Evolutionary conservation across 176 grass and related monocot genomes (phyloP).

Genomic region (Dactylis glomerata): DNA sequence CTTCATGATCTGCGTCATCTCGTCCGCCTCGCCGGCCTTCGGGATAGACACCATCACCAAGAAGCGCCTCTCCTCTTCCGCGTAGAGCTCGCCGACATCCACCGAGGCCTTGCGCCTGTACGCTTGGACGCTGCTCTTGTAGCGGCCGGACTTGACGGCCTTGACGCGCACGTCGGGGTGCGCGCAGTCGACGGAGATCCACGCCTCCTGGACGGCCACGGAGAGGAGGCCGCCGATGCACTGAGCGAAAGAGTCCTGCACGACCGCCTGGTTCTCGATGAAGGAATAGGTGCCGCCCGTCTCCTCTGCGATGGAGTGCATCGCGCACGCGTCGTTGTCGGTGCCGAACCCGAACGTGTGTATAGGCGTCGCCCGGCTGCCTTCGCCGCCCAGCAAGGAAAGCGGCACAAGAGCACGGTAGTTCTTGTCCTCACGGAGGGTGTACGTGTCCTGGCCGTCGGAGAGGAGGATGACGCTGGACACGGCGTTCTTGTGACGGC

Average conservation of each 20-base stretch:
- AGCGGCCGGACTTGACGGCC: constrained; percentile 55
- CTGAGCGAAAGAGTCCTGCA: constrained; percentile 70
- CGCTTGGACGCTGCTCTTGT: constrained; percentile 33
- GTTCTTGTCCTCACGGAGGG: not conserved
- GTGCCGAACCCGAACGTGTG: constrained; percentile 79
- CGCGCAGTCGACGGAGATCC: constrained; percentile 27
- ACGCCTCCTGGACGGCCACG: constrained; percentile 50
- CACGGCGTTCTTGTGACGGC: constrained; percentile 49
- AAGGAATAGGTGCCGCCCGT: constrained; percentile 81
- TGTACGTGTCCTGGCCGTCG: constrained; percentile 70
- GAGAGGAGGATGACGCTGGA: constrained; percentile 83
- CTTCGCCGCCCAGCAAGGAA: constrained; percentile 12
- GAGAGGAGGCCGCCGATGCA: constrained; percentile 68
- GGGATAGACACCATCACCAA: constrained; percentile 53
- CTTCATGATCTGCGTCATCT: constrained; percentile 30
- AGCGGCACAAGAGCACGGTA: constrained; percentile 57
- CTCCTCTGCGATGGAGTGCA: constrained; percentile 65
- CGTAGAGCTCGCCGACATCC: constrained; percentile 68
- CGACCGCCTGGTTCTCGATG: constrained; percentile 49
- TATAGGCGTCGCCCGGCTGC: constrained; percentile 23
- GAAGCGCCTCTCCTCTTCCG: constrained; percentile 41
- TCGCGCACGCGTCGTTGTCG: constrained; percentile 61
- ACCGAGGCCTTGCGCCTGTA: constrained; percentile 40
- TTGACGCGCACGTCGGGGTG: constrained; percentile 34
- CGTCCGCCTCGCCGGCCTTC: not conserved